Evolutionary conservation across 345 rosid genomes (phyloP), one percentile per base, ranked within the genome.

Genomic region (Dimocarpus longan): DNA sequence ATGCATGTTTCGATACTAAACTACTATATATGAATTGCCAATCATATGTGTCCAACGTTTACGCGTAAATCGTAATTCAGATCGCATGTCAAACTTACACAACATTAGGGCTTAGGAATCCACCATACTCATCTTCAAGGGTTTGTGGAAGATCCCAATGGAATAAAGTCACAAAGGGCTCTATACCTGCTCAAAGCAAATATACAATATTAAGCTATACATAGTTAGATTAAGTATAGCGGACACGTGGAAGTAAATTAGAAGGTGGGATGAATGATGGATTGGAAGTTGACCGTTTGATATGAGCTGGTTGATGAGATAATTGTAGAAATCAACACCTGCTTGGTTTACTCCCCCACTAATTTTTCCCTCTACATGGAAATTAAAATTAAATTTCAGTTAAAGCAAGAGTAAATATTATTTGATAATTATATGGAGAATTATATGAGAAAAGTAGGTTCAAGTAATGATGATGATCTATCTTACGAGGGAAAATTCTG

Each of bases 131-230:
- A 46, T 89, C 92, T 79, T 89, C 88, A 24, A 91, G 85, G 5
- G 88, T 84, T 84, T 91, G 92, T 2, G 94, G 94, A 70, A 82
- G 78, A 83, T 90, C 92, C 89, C 89, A 90, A 15, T 87, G 93
- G 42, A 84, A 85, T 32, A 90, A 78, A 57, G 92, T 89, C 56
- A 88, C 92, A 10, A 87, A 84, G 37, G 94, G 94, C 26, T 72
- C 74, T 57, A 91, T 74, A 62, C 91, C 93, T 88, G 71, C 5
- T 75, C 46, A 78, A 13, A 21, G 5, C 5, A 12, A 42, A 39
- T 2, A 7, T 48, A 4, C 1, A 13, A 26, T 46, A 46, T 46
- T 32, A 32, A 3, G 37, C 37, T 32, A 32, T 46, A 46, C 10
- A 52, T 5, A 0, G 44, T 42, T 15, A 54, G 8, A 5, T 54